phyloP scores from a whole-genome alignment of 768 basidiomycete genomes.

The Pleurotus eryngii region DNA sequence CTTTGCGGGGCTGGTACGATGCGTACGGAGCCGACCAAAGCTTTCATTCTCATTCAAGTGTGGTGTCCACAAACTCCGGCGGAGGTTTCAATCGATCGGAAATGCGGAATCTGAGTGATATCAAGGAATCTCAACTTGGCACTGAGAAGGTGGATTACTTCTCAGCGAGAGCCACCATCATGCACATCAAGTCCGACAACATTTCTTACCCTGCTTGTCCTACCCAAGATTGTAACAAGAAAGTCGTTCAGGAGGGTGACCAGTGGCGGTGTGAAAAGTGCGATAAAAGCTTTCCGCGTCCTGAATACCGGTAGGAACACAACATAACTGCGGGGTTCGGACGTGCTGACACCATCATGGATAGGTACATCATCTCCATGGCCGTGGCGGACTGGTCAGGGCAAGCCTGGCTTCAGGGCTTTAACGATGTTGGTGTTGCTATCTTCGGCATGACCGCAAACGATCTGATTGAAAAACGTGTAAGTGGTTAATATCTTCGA shows the following conservation, averaged over 20 bases:
- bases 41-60: slow-evolving; percentile 71
- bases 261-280: slow-evolving; percentile 97
- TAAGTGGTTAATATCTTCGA: slow-evolving; percentile 19
- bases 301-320: slow-evolving; percentile 72
- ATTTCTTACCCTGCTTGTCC: slow-evolving; percentile 90
- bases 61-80: slow-evolving; percentile 29
- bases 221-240: slow-evolving; percentile 80
- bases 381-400: slow-evolving; percentile 88
- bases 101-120: slow-evolving; percentile 68
- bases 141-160: slow-evolving; percentile 82
- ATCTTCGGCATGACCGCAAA: slow-evolving; percentile 80
- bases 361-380: slow-evolving; percentile 77
- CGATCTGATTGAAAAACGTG: slow-evolving; percentile 73
- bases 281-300: slow-evolving; percentile 60
- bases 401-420: slow-evolving; percentile 91
- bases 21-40: slow-evolving; percentile 53
- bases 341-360: slow-evolving; percentile 5
- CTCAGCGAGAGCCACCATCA: slow-evolving; percentile 75
- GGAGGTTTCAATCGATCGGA: slow-evolving; percentile 67
- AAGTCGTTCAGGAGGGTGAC: slow-evolving; percentile 65
- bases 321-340: not conserved
- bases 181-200: slow-evolving; percentile 82
- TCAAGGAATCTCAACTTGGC: slow-evolving; percentile 76
- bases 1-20: slow-evolving; percentile 91
- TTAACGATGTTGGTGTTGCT: slow-evolving; percentile 84